Base-by-base conservation (phyloP, 225 moss, liverwort and hornwort species). In the Physcomitrium patens region DNA sequence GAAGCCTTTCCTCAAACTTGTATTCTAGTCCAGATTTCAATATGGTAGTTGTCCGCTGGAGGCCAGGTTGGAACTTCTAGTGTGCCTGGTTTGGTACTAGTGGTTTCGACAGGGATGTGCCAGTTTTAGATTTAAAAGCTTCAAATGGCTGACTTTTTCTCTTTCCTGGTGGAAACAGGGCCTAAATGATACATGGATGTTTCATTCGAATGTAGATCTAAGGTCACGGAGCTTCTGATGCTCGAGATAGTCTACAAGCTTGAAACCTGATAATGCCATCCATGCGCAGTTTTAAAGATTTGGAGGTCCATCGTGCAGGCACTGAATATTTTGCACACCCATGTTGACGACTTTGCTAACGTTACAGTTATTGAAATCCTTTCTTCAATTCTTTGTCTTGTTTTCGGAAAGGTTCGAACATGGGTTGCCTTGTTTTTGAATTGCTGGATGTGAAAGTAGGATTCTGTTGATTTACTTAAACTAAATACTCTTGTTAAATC, bases 341-440 rank as follows among this genome's bases (percentile, higher is more conserved):
- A 60, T 77, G 77, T 77, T 72, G 79, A 66, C 79, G 79, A 72
- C 76, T 83, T 83, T 83, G 83, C 63, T 76, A 68, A 57, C 79
- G 22, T 63, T 44, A 67, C 62, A 44, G 60, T 83, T 63, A 61
- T 56, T 68, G 44, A 9, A 68, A 50, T 62, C 55, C n/a, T 75
- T 60, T 71, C 46, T 67, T 54, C 54, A 65, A 61, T 27, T 26
- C 63, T 65, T 60, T 67, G 7, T 72, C n/a, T 56, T 26, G 37
- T 24, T 26, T 14, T 24, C 50, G 52, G 20, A 12, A 61, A 47
- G 20, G 14, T 47, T 53, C 61, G 70, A 41, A 20, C 57, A 44
- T 52, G 37, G 5, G 43, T 70, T 16, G 51, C 24, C 49, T 59
- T 23, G 19, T 7, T 53, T 70, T 50, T 23, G n/a, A 53, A 68